A percentile compares a stretch with the other conserved stretches of the same genome.
Evolutionary conservation across 192 early-diverging fungal species (phyloP).

Genomic region (Entrophospora sp.): DNA sequence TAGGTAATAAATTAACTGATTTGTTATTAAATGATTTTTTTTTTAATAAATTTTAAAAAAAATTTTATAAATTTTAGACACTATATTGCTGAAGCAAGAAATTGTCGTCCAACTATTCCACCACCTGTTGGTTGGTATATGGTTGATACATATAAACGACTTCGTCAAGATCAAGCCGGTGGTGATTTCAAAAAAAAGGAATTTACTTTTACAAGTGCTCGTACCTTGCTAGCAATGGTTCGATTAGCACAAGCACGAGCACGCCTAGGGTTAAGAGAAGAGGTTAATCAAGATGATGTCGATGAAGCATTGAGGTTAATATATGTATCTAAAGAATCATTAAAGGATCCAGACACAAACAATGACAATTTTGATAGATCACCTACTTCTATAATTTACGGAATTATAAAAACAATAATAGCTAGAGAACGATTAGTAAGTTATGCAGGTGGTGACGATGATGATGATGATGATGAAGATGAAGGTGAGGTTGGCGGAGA

Average conservation of each 20-base stretch:
- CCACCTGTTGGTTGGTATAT: slow-evolving; percentile 75
- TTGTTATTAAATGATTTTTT: background rate
- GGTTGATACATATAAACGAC: slow-evolving; percentile 75
- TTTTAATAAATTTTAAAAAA: too few species aligned
- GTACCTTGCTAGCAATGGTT: slow-evolving; percentile 82
- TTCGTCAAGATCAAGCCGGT: slow-evolving; percentile 56
- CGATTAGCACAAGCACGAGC: slow-evolving; percentile 78
- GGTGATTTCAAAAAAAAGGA: slow-evolving; percentile 45
- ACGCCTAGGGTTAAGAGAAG: slow-evolving; percentile 61
- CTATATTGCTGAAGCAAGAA: slow-evolving; percentile 77
- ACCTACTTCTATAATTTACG: slow-evolving; percentile 58
- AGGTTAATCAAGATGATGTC: slow-evolving; percentile 65
- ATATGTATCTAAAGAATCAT: slow-evolving; percentile 83
- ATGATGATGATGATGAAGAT: too few species aligned
- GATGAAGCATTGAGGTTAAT: slow-evolving; percentile 83
- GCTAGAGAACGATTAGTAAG: slow-evolving; percentile 27
- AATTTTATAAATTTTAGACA: too few species aligned
- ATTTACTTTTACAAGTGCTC: slow-evolving; percentile 71
- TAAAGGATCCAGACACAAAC: slow-evolving; percentile 50
- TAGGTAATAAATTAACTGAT: slow-evolving; percentile 34
- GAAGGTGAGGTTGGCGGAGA: too few species aligned
- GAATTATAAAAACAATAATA: slow-evolving; percentile 68
- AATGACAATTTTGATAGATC: slow-evolving; percentile 37
- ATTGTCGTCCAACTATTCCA: slow-evolving; percentile 64
- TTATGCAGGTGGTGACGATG: slow-evolving; percentile 44